Conservation (phyloP, 352 stramenopile genomes). For the Pythium sp. region DNA sequence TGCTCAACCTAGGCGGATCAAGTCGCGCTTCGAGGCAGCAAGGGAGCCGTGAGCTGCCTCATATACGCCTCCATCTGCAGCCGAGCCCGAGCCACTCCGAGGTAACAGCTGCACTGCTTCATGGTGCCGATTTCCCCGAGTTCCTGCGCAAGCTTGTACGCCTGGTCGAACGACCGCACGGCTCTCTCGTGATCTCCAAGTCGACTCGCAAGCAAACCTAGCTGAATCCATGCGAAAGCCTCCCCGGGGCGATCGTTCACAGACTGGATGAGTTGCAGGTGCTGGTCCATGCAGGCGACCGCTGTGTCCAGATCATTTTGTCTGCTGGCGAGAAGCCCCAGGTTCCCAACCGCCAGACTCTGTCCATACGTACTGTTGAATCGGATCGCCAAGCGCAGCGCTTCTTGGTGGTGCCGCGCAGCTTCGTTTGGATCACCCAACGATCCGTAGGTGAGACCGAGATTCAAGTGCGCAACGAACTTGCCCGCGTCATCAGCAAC, state of each 20-base stretch:
- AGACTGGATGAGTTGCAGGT: slow-evolving; percentile 87
- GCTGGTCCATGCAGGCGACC: slow-evolving; percentile 85
- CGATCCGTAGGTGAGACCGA: slow-evolving; percentile 76
- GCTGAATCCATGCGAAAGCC: slow-evolving; percentile 84
- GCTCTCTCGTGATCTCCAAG: slow-evolving; percentile 57
- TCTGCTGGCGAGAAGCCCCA: slow-evolving; percentile 80
- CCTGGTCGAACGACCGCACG: slow-evolving; percentile 74
- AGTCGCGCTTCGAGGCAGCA: slow-evolving; percentile 8
- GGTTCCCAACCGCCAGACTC: slow-evolving; percentile 84
- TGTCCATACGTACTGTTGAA: slow-evolving; percentile 85
- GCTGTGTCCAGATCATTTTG: slow-evolving; percentile 80
- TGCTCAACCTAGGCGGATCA: neutral
- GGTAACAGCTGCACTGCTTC: slow-evolving; percentile 83
- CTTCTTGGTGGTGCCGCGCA: slow-evolving; percentile 84
- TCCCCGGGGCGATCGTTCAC: slow-evolving; percentile 75
- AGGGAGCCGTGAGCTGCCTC: slow-evolving; percentile 34
- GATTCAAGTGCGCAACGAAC: slow-evolving; percentile 85
- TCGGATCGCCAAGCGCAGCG: slow-evolving; percentile 78
- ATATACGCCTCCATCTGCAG: slow-evolving; percentile 69
- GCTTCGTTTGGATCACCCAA: slow-evolving; percentile 65
- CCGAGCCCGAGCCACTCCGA: slow-evolving; percentile 63
- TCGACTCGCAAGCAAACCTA: slow-evolving; percentile 72
- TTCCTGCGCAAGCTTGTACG: slow-evolving; percentile 72
- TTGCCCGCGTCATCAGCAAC: slow-evolving; percentile 80
- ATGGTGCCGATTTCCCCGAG: slow-evolving; percentile 56